These are phyloP conservation scores for Hibiscus trionum DNA, from an alignment of 345 rosid species.

Conservation along the genomic window DNA sequence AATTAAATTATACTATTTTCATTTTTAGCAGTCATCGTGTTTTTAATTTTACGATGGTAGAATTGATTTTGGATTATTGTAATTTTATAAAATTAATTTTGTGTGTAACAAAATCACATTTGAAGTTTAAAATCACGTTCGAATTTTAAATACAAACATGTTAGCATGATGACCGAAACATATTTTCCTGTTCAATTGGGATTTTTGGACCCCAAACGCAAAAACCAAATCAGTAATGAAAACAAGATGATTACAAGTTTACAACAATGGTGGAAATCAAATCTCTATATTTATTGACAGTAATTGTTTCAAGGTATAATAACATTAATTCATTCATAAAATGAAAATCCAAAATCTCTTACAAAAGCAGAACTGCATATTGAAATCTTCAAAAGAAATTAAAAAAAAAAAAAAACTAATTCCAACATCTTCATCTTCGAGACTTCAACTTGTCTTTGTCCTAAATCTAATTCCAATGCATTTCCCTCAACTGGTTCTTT, in stretches of 20 bases:
- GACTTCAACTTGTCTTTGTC: neutral
- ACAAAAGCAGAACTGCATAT: neutral
- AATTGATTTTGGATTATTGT: no score
- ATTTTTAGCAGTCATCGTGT: neutral
- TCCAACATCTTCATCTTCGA: conserved; percentile 5
- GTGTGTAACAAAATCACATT: no score
- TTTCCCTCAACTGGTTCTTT: conserved; percentile 5
- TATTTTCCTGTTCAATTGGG: no score
- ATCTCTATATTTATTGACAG: neutral
- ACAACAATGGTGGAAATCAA: neutral
- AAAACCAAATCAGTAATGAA: neutral
- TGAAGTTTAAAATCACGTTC: no score
- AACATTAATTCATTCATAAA: neutral
- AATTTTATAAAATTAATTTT: no score
- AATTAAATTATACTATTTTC: no score
- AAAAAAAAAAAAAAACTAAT: neutral
- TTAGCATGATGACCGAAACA: no score
- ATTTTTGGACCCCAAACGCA: no score
- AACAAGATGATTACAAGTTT: neutral
- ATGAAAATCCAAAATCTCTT: conserved; percentile 9
- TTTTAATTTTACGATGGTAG: no score
- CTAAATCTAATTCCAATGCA: conserved; percentile 2
- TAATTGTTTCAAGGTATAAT: neutral
- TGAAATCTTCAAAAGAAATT: neutral
- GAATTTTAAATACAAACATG: no score